Percentiles rank a stretch among this genome's conserved stretches.
Conservation (phyloP, 148 eudicot genomes). For the Pouteria glomerata region DNA sequence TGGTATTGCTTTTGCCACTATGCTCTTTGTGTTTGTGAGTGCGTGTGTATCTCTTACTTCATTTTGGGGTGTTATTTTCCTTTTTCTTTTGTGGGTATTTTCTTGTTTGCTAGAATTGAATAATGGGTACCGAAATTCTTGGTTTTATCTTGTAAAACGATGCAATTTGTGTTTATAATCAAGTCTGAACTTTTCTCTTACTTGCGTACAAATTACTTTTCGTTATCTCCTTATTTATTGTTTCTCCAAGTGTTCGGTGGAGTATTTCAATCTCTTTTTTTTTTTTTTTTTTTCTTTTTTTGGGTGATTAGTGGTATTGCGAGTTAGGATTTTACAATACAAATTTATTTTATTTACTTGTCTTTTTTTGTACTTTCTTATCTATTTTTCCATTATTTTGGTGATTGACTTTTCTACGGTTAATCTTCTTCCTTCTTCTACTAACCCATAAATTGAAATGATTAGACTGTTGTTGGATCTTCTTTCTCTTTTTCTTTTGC, state of each 20-base stretch:
- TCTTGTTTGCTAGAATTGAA: neutral
- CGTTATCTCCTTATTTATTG: neutral
- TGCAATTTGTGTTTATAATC: neutral
- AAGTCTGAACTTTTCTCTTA: neutral
- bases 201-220: neutral
- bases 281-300: too few species aligned
- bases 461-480: neutral
- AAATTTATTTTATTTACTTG: too few species aligned
- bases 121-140: neutral
- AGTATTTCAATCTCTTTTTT: neutral
- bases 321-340: neutral
- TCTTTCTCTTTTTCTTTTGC: neutral
- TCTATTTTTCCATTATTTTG: too few species aligned
- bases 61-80: too few species aligned
- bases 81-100: neutral
- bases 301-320: neutral
- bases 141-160: neutral
- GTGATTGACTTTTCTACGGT: neutral
- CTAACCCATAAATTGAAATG: neutral
- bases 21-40: neutral
- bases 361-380: too few species aligned
- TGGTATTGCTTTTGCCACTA: conserved; percentile 14
- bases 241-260: neutral
- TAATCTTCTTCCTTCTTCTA: neutral
- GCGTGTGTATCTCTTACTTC: neutral